These are phyloP conservation scores for Amauroascus niger DNA, from an alignment of 2,329 filamentous ascomycete species.

Conservation along the genomic window DNA sequence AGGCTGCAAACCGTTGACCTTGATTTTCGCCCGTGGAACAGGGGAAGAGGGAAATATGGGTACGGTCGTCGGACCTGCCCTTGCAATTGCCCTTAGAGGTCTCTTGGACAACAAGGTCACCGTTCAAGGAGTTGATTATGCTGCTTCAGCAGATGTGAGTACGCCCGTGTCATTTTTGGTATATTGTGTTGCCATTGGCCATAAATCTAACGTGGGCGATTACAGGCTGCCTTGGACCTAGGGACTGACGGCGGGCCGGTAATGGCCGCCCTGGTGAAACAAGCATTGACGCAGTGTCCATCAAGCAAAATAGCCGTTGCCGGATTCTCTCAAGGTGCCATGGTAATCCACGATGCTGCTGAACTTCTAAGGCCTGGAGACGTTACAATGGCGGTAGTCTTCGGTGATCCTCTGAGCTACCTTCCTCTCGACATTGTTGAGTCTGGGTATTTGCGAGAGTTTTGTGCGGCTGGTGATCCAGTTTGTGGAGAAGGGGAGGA, in stretches of 20 bases:
- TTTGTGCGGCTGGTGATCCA: conserved; percentile 43
- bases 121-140: conserved; percentile 29
- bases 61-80: conserved; percentile 32
- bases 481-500: conserved; percentile 43
- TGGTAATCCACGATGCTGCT: conserved; percentile 29
- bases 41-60: conserved; percentile 38
- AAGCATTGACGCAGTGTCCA: conserved; percentile 26
- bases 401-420: conserved; percentile 39
- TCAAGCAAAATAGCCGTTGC: conserved; percentile 28
- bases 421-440: conserved; percentile 34
- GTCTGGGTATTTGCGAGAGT: conserved; percentile 38
- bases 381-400: conserved; percentile 36
- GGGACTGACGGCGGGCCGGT: conserved; percentile 25
- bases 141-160: conserved; percentile 21
- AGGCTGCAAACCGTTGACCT: conserved; percentile 35
- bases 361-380: conserved; percentile 23
- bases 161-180: neutral
- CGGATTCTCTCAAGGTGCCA: conserved; percentile 30
- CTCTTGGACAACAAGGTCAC: conserved; percentile 23
- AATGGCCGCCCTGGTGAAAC: conserved; percentile 26
- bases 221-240: conserved; percentile 19
- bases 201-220: conserved; percentile 19
- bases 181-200: conserved; percentile 22
- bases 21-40: conserved; percentile 39
- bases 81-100: conserved; percentile 22